Percentiles rank a stretch among this genome's conserved stretches.
phyloP scores from a whole-genome alignment of 140 eudicot genomes.

The Ambrosia hybrid region DNA sequence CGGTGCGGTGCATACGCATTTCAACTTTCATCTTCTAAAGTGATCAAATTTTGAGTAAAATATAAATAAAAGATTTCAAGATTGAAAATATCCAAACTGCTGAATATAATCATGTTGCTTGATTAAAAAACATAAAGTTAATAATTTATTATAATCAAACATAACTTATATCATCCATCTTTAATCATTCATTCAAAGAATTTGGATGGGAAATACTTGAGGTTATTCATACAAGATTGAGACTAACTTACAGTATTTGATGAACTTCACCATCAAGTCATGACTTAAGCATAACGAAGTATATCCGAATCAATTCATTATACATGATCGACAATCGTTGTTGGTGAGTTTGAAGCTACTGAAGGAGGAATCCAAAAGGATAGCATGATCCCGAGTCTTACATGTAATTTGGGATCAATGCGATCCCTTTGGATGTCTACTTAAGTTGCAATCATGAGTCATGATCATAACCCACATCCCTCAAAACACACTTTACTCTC shows the following conservation, averaged over 20 bases:
- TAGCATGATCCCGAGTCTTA: slow-evolving; percentile 63
- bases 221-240: not conserved
- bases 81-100: not conserved
- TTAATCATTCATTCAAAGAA: not conserved
- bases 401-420: slow-evolving; percentile 54
- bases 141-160: too few relatives aligned
- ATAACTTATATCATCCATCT: not conserved
- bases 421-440: slow-evolving; percentile 93
- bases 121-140: too few relatives aligned
- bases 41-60: not conserved
- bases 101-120: too few relatives aligned
- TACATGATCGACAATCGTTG: not conserved
- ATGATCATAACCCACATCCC: slow-evolving; percentile 8
- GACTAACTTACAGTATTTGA: slow-evolving; percentile 12
- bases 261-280: not conserved
- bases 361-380: slow-evolving; percentile 84
- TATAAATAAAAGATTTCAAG: not conserved
- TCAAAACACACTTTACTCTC: not conserved
- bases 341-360: slow-evolving; percentile 39
- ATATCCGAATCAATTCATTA: not conserved
- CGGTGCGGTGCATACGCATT: slow-evolving; percentile 10
- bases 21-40: not conserved
- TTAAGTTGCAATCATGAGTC: slow-evolving; percentile 51
- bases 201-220: not conserved
- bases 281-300: not conserved